Evolutionary conservation across 2,329 filamentous ascomycete species (phyloP).

Genomic region (Clonostachys rosea): DNA sequence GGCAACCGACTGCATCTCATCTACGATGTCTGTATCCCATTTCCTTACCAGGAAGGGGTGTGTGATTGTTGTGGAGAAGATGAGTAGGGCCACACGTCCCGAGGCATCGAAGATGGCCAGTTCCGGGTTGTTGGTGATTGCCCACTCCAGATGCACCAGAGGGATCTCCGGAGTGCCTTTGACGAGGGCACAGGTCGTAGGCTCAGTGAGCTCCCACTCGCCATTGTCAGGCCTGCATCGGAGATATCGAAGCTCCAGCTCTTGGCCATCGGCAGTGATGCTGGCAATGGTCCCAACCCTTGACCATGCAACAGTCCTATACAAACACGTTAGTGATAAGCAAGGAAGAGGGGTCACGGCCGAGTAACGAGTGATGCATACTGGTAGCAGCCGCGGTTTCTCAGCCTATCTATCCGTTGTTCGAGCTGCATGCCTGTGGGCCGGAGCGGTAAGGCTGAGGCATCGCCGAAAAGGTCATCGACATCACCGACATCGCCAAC

Average conservation of each 20-base stretch:
- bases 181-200: conserved; percentile 59
- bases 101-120: conserved; percentile 77
- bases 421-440: conserved; percentile 56
- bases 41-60: conserved; percentile 58
- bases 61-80: conserved; percentile 69
- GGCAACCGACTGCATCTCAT: conserved; percentile 73
- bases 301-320: conserved; percentile 81
- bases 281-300: conserved; percentile 81
- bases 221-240: conserved; percentile 64
- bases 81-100: conserved; percentile 73
- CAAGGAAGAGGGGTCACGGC: neutral
- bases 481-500: conserved; percentile 62
- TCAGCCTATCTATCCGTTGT: conserved; percentile 72
- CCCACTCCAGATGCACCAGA: conserved; percentile 81
- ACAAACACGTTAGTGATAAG: conserved; percentile 7
- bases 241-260: conserved; percentile 69
- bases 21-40: conserved; percentile 62
- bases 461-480: conserved; percentile 73
- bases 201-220: conserved; percentile 71
- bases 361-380: conserved; percentile 38
- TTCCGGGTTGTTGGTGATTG: conserved; percentile 65
- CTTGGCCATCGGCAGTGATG: conserved; percentile 66
- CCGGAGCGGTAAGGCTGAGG: conserved; percentile 51
- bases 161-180: conserved; percentile 58
- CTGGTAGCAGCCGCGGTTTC: conserved; percentile 75